Conservation (phyloP, 441 rosid genomes). For the Adansonia gregorii region DNA sequence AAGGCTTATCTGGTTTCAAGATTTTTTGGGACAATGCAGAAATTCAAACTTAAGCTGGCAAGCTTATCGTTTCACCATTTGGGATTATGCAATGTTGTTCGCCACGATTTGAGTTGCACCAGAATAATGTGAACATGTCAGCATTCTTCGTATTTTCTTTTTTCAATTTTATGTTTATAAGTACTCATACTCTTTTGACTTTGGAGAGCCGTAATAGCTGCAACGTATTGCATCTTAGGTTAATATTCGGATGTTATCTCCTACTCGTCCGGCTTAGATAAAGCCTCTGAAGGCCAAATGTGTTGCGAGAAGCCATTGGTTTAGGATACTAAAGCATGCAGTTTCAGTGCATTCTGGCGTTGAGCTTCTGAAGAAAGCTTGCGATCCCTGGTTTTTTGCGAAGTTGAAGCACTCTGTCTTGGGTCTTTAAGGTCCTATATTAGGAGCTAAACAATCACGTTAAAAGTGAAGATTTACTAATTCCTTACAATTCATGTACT, state of each 20-base stretch:
- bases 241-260: background rate
- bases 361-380: background rate
- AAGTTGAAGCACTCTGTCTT: no score
- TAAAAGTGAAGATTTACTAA: no score
- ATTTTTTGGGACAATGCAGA: background rate
- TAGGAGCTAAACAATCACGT: no score
- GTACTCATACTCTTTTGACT: background rate
- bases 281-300: no score
- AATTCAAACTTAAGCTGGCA: background rate
- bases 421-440: no score
- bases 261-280: background rate
- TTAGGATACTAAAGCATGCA: background rate
- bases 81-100: background rate
- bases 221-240: background rate
- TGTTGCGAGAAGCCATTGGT: background rate
- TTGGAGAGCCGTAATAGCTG: background rate
- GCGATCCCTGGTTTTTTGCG: no score
- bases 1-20: background rate
- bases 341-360: background rate
- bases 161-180: background rate
- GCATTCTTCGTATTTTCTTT: background rate
- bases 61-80: background rate
- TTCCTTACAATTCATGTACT: no score
- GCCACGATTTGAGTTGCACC: background rate
- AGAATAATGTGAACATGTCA: background rate